Conservation (phyloP, 2,329 filamentous ascomycete species). For the Claviceps quebecensis region DNA sequence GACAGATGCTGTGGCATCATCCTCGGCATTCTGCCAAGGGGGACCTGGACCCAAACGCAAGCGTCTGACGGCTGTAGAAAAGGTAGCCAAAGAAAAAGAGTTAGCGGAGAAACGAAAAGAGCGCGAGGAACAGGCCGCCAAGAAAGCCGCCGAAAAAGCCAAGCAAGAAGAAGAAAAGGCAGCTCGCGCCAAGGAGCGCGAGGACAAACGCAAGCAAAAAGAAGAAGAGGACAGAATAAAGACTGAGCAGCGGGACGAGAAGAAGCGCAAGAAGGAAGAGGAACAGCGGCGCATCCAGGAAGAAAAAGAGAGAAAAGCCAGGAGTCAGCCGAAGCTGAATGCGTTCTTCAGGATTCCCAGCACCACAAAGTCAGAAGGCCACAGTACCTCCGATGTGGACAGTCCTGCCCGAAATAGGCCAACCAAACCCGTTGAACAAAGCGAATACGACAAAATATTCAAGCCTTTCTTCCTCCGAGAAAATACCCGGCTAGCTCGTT, state of each 20-base stretch:
- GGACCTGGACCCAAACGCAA: slow-evolving; percentile 26
- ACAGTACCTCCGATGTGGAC: slow-evolving; percentile 16
- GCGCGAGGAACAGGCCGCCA: slow-evolving; percentile 17
- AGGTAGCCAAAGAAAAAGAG: slow-evolving; percentile 17
- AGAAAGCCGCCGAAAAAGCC: slow-evolving; percentile 14
- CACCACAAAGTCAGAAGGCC: slow-evolving; percentile 26
- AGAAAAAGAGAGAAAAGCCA: slow-evolving; percentile 35
- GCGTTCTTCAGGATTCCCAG: slow-evolving; percentile 27
- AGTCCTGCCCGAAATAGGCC: slow-evolving; percentile 16
- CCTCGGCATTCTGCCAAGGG: slow-evolving; percentile 8
- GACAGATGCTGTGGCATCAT: neutral
- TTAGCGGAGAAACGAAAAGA: slow-evolving; percentile 20
- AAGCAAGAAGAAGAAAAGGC: slow-evolving; percentile 26
- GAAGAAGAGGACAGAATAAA: slow-evolving; percentile 26
- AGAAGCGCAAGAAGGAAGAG: slow-evolving; percentile 37
- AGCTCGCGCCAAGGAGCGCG: slow-evolving; percentile 22
- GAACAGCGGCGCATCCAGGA: slow-evolving; percentile 25
- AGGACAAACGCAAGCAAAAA: slow-evolving; percentile 26
- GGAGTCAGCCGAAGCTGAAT: slow-evolving; percentile 31
- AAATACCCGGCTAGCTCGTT: slow-evolving; percentile 55
- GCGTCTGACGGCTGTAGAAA: slow-evolving; percentile 23
- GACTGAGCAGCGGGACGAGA: slow-evolving; percentile 29
- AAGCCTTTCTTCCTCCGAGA: slow-evolving; percentile 68
- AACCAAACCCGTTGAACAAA: slow-evolving; percentile 17
- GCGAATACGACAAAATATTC: slow-evolving; percentile 57